Evolutionary conservation across 176 grass and related monocot genomes (phyloP).

Genomic region (Bonia amplexicaulis): DNA sequence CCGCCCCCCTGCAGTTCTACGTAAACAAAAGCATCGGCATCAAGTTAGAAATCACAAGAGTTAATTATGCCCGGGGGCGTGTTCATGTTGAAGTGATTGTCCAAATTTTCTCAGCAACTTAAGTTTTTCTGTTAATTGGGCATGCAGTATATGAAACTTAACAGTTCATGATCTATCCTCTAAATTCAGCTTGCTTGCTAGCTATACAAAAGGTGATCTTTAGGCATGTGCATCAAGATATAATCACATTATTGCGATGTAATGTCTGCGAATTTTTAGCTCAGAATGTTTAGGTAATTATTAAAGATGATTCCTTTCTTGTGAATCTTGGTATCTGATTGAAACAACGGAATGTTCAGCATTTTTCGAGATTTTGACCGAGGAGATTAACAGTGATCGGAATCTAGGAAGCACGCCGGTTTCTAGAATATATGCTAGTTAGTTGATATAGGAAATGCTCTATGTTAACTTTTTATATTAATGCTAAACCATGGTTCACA

Average conservation of each 20-base stretch:
- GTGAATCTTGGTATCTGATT: constrained; percentile 15
- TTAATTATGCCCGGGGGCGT: background rate
- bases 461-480: background rate
- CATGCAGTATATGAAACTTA: background rate
- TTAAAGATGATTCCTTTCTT: background rate
- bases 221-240: background rate
- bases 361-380: background rate
- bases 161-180: background rate
- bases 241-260: background rate
- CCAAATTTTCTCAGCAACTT: background rate
- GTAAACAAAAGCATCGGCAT: background rate
- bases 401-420: constrained; percentile 5
- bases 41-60: background rate
- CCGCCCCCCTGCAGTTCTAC: background rate
- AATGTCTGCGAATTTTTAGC: background rate
- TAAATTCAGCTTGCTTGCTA: background rate
- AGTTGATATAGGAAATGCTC: background rate
- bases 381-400: background rate
- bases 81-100: background rate
- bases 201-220: background rate
- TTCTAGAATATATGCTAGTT: background rate
- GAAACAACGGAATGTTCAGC: constrained; percentile 13
- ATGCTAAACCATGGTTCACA: background rate
- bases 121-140: background rate
- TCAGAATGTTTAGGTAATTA: background rate